Evolutionary conservation across 768 basidiomycete species (phyloP).

Genomic region (Cytidiella melzeri): DNA sequence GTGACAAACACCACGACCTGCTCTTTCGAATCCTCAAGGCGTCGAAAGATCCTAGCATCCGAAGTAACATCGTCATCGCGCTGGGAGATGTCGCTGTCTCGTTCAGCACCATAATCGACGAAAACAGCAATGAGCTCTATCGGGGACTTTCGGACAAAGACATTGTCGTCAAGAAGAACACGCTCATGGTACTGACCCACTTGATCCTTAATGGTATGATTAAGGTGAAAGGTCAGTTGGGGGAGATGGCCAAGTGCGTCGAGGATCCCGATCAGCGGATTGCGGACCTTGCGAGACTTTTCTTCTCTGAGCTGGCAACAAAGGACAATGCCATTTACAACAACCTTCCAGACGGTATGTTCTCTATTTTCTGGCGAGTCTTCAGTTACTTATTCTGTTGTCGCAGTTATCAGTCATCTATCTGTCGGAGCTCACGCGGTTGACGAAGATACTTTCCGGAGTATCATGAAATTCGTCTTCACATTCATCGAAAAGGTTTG

Average conservation of each 20-base stretch:
- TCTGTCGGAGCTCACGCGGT: constrained; percentile 89
- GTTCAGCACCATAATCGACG: constrained; percentile 96
- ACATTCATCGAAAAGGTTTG: constrained; percentile 92
- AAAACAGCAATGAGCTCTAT: constrained; percentile 94
- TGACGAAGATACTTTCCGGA: constrained; percentile 87
- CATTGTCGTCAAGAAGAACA: constrained; percentile 95
- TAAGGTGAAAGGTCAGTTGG: constrained; percentile 98
- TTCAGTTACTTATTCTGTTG: constrained; percentile 7
- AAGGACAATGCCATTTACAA: constrained; percentile 99
- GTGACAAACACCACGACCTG: constrained; percentile 81
- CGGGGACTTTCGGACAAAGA: constrained; percentile 86
- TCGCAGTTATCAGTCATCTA: constrained; percentile 86
- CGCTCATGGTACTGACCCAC: constrained; percentile 96
- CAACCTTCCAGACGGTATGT: constrained; percentile 89
- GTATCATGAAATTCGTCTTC: constrained; percentile 93
- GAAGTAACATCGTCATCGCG: constrained; percentile 96
- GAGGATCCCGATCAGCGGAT: constrained; percentile 87
- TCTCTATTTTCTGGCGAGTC: neutral
- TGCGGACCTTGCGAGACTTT: constrained; percentile 92
- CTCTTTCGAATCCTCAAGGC: constrained; percentile 94
- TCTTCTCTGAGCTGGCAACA: constrained; percentile 92
- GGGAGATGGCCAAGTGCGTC: constrained; percentile 99
- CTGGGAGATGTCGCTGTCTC: constrained; percentile 96
- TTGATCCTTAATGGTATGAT: constrained; percentile 98
- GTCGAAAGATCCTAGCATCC: constrained; percentile 81